Base-by-base conservation (phyloP, 2,329 filamentous ascomycete species). In the Colletotrichum sp. region DNA sequence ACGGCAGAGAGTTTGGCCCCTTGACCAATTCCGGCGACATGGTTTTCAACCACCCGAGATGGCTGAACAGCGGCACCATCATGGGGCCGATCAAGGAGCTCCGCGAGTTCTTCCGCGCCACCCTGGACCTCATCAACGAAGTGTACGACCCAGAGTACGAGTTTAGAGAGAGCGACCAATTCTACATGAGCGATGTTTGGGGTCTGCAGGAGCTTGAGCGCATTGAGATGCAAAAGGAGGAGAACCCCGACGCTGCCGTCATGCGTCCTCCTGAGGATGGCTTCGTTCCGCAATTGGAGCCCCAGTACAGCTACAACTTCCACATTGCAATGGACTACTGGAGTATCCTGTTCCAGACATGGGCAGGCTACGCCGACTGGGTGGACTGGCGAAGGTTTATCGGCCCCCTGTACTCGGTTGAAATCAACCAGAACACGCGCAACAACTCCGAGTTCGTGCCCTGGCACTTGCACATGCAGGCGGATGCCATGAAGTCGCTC, bases 61-160 rank as follows among this genome's bases (percentile, higher is more conserved):
- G 82, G 81, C 79, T 87, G 38, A 87, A 87, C 78, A 87, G 85
- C 6, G 86, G 86, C n/a, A 86, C 85, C 18, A 81, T 86, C 31
- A 85, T 87, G 61, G 86, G 84, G 1, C 84, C 84, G 2, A 75
- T 84, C 21, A 77, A 76, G 54, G 79, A 82, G 65, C 69, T 82
- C n/a, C 78, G 80, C 13, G 74, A 69, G 11, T 76, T 83, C 51
- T 81, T 83, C 74, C 75, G 79, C 27, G 80, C 79, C 24, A 81
- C 81, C 9, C 76, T 80, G 68, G 75, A 77, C 34, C 76, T 78
- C 58, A 81, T 86, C 63, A 76, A 80, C 38, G 78, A 79, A 13
- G 82, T 83, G 2, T 82, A 83, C 70, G 79, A 84, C 21, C 71
- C 77, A 4, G 66, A 78, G 6, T 82, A 79, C 58, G 73, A 80